Evolutionary conservation across 1,139 yeast genomes (phyloP), one percentile per base, ranked within the genome.

Genomic region (Geotrichum restrictum): DNA sequence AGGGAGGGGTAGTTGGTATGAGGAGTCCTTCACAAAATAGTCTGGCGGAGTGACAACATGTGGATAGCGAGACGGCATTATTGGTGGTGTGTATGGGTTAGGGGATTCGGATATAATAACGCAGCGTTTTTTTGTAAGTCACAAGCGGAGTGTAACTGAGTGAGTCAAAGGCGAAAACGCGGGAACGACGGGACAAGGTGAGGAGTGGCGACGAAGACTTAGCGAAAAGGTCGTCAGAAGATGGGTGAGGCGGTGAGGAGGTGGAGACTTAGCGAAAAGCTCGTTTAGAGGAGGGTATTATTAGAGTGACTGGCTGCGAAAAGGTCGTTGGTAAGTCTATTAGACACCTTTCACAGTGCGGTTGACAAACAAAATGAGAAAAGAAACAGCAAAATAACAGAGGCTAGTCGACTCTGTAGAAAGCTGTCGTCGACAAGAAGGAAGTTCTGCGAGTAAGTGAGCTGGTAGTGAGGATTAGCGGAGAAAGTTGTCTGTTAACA

Each of bases 151-250:
- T 48, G 38, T 13, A 21, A 42, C 27, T 29, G 24, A 14, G 32
- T 34, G n/a, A 19, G 29, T 32, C 13, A 39, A 16, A 31, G 19
- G 34, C 3, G 22, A 31, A 39, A 45, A 31, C 29, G 34, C 16
- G 19, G 44, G 31, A n/a, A 2, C 19, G 7, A 16, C 10, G 37
- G 19, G 7, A 16, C 18, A 14, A 11, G 36, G 11, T 5, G 36
- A 3, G 18, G n/a, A n/a, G 16, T n/a, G 16, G 14, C 19, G 52
- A 48, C 61, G 60, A 56, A 52, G 47, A 58, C 64, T 60, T 62
- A 62, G 57, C 59, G 55, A 61, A 61, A 61, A 61, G 64, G 59
- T 61, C 64, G 64, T 53, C 59, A 38, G 33, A 19, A n/a, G n/a
- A n/a, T n/a, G n/a, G n/a, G n/a, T n/a, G n/a, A n/a, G n/a, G n/a